These are phyloP conservation scores for Penstemon davidsonii DNA, from an alignment of 257 asterid species.

Conservation along the genomic window DNA sequence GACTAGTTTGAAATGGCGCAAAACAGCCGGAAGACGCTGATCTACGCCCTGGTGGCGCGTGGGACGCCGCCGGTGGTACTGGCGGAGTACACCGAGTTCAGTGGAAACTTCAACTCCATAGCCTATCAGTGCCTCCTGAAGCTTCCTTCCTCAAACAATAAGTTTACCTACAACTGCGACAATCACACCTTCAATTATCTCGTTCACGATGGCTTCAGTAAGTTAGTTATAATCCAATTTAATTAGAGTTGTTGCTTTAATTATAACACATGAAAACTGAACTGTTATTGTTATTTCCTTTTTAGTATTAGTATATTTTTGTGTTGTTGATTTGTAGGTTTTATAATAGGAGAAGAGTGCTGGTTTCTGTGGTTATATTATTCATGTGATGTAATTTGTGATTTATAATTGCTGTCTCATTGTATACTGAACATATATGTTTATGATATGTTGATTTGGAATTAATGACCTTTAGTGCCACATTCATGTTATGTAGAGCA, in stretches of 20 bases:
- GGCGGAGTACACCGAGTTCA: constrained; percentile 66
- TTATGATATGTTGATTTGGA: constrained; percentile 10
- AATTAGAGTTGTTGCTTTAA: too few relatives aligned
- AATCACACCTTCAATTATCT: constrained; percentile 70
- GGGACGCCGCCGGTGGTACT: constrained; percentile 52
- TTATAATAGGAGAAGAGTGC: neutral
- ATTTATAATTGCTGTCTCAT: neutral
- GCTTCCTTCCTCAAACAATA: constrained; percentile 60
- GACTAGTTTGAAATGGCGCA: constrained; percentile 46
- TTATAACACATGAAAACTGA: too few relatives aligned
- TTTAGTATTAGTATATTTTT: neutral
- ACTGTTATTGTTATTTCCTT: neutral
- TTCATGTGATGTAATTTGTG: neutral
- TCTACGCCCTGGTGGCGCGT: constrained; percentile 70
- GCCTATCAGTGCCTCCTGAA: constrained; percentile 64
- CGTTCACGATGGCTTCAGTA: constrained; percentile 65
- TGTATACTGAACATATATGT: constrained; percentile 6
- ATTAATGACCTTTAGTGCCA: neutral
- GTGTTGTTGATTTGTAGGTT: constrained; percentile 22
- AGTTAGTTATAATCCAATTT: neutral
- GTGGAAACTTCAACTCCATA: constrained; percentile 69
- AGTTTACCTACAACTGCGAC: constrained; percentile 70
- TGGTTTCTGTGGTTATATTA: neutral
- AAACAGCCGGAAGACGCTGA: constrained; percentile 48
- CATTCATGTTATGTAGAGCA: neutral